phyloP scores from a whole-genome alignment of 139 green algal species.

The Micractinium conductrix region DNA sequence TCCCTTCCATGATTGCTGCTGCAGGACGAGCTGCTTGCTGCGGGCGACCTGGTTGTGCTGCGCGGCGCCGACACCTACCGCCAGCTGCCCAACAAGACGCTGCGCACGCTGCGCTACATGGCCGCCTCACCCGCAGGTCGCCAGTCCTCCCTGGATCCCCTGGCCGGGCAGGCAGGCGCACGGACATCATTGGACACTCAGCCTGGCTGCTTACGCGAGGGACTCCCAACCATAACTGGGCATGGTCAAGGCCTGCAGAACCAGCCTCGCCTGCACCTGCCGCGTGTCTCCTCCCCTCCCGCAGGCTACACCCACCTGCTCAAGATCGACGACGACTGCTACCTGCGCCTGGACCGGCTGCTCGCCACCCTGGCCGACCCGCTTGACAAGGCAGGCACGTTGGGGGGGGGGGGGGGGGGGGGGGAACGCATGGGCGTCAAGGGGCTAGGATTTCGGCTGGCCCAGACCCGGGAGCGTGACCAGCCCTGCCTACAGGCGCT shows the following conservation, averaged over 20 bases:
- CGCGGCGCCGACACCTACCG: constrained; percentile 57
- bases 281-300: too few relatives aligned
- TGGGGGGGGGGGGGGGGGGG: too few relatives aligned
- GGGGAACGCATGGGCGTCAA: too few relatives aligned
- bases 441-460: too few relatives aligned
- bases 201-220: too few relatives aligned
- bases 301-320: constrained; percentile 66
- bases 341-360: constrained; percentile 48
- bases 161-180: neutral
- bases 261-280: neutral
- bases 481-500: too few relatives aligned
- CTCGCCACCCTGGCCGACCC: constrained; percentile 34
- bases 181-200: too few relatives aligned
- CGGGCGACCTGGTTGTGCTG: constrained; percentile 59
- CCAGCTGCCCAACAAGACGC: constrained; percentile 69
- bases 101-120: constrained; percentile 56
- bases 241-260: too few relatives aligned
- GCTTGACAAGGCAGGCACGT: neutral
- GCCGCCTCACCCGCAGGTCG: neutral
- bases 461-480: too few relatives aligned
- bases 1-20: neutral
- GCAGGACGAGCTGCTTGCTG: constrained; percentile 33
- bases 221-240: too few relatives aligned
- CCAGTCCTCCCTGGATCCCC: neutral
- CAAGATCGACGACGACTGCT: constrained; percentile 74